phyloP scores from a whole-genome alignment of 2,329 filamentous ascomycete species.

The Chaetomiaceae sp. region DNA sequence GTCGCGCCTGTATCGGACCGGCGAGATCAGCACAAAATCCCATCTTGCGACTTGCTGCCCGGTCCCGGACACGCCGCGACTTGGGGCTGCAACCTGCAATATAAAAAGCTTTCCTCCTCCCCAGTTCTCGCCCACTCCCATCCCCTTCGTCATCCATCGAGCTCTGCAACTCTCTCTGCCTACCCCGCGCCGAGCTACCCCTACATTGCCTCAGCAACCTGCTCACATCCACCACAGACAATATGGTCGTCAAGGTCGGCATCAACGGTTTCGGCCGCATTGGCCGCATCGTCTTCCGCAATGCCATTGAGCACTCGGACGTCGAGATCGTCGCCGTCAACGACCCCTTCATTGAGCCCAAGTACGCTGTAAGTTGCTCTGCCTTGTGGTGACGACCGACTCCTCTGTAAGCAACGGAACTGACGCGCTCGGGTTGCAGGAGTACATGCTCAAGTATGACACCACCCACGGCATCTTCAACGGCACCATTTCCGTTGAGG shows the following conservation, averaged over 20 bases:
- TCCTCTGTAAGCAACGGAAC: neutral
- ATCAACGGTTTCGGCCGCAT: constrained; percentile 99
- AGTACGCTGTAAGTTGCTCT: constrained; percentile 80
- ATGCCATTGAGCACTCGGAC: constrained; percentile 83
- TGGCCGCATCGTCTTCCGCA: constrained; percentile 98
- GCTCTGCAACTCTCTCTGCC: neutral
- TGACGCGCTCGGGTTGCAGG: constrained; percentile 46
- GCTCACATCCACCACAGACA: constrained; percentile 29
- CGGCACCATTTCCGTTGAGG: constrained; percentile 72
- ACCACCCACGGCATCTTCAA: constrained; percentile 96
- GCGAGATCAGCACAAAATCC: constrained; percentile 14
- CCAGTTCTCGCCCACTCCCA: constrained; percentile 1
- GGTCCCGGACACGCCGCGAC: constrained; percentile 14
- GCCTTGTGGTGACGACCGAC: no score
- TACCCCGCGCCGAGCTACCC: constrained; percentile 13
- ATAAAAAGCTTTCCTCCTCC: constrained; percentile 21
- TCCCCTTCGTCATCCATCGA: constrained; percentile 4
- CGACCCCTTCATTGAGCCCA: constrained; percentile 97
- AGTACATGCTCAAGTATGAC: constrained; percentile 99
- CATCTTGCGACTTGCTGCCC: constrained; percentile 15
- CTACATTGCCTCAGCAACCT: constrained; percentile 7
- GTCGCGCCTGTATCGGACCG: constrained; percentile 27
- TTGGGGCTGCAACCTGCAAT: constrained; percentile 3
- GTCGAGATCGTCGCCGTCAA: constrained; percentile 96
- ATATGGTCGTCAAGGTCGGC: constrained; percentile 70